phyloP scores from a whole-genome alignment of 768 basidiomycete species.

The Suillus americanus region DNA sequence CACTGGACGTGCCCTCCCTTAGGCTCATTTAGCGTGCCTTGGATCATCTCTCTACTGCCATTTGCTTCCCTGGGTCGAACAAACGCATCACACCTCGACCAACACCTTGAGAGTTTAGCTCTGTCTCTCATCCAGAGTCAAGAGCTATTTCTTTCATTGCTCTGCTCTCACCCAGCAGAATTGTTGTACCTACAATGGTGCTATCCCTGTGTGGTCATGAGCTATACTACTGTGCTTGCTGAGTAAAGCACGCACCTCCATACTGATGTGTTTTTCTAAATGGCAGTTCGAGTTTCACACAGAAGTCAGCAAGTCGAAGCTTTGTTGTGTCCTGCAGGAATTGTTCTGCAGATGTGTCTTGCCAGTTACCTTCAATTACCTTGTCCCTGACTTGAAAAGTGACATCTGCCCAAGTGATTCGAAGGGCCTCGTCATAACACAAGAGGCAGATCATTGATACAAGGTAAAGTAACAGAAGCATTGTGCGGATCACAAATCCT shows the following conservation, averaged over 20 bases:
- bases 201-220: constrained; percentile 20
- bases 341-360: neutral
- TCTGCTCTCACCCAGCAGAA: too few relatives aligned
- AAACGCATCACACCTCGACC: too few relatives aligned
- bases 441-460: constrained; percentile 34
- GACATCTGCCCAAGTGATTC: constrained; percentile 29
- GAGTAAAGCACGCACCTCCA: constrained; percentile 16
- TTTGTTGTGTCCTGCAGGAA: neutral
- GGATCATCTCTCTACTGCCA: too few relatives aligned
- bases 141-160: too few relatives aligned
- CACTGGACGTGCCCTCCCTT: too few relatives aligned
- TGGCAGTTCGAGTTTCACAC: constrained; percentile 21
- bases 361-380: neutral
- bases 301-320: neutral
- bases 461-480: constrained; percentile 31
- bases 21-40: too few relatives aligned
- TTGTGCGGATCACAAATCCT: constrained; percentile 23
- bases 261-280: constrained; percentile 31
- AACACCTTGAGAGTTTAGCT: too few relatives aligned
- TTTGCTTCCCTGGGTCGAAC: too few relatives aligned
- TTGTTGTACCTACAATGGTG: too few relatives aligned
- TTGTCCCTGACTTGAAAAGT: constrained; percentile 2
- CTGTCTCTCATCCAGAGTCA: too few relatives aligned
- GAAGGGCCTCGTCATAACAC: constrained; percentile 34
- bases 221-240: too few relatives aligned